Base-by-base conservation (phyloP, 2,329 filamentous ascomycete genomes). In the Pyrenophora seminiperda region DNA sequence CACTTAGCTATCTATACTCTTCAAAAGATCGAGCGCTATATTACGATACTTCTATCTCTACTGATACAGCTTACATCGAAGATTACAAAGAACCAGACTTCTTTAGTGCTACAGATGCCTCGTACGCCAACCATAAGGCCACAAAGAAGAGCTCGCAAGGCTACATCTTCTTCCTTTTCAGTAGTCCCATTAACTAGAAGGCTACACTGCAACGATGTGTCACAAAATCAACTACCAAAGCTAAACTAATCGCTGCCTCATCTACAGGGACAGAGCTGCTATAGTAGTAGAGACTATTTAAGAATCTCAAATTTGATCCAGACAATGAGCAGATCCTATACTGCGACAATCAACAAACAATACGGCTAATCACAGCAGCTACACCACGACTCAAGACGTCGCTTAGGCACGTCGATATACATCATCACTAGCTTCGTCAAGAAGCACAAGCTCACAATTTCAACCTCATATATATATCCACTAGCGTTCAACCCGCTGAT, bases 151-250 rank as follows among this genome's bases (percentile, higher is more conserved):
- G 48, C 44, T 54, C 46, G 20, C 22, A 64, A 37, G 62, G 61
- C 24, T 65, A 55, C 36, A 27, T 60, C 24, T 62, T 66, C 45
- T 31, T 47, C 14, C 54, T 66, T 11, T 63, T 54, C 31, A 34
- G 50, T 18, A 30, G 46, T 5, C 50, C 47, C 18, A 50, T 63
- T 38, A 14, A 49, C 46, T 49, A 13, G 46, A 47, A 47, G 27
- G 44, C 30, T 2, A 55, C 49, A 9, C 13, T 53, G 13, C 37
- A 58, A 43, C 24, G 30, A 36, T 43, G 10, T 10, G 38, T 56
- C n/a, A 64, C 52, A 1, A 64, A 53, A 30, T 61, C 51, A 14
- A 65, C 53, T 3, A 65, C 54, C n/a, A 47, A 66, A 47, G 58
- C 60, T 17, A 45, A 64, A 30, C 50, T 62, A 1, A 27, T 62